Conservation (phyloP, 306 rosid genomes). For the Lathyrus oleraceus region DNA sequence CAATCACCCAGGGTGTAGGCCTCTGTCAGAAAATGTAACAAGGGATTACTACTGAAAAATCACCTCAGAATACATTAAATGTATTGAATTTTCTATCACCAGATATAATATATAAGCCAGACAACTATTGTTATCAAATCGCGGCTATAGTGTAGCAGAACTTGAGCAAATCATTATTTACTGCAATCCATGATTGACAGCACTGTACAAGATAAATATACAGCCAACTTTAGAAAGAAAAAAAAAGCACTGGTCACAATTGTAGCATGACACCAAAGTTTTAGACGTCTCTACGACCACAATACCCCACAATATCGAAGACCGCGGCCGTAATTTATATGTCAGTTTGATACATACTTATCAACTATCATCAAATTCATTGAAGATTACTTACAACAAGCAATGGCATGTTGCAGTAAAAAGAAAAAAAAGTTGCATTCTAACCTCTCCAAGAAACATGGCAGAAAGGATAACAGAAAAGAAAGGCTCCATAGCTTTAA, state of each 20-base stretch:
- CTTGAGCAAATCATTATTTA: background rate
- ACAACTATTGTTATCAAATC: background rate
- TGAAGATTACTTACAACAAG: background rate
- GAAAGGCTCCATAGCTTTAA: conserved; percentile 98
- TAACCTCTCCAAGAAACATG: conserved; percentile 93
- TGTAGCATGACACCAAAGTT: background rate
- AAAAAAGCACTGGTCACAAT: background rate
- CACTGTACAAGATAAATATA: background rate
- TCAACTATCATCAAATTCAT: conserved; percentile 4
- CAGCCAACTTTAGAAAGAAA: background rate
- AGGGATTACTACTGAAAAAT: conserved; percentile 18
- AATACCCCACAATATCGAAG: background rate
- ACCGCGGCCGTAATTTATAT: background rate
- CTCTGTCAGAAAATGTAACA: conserved; percentile 44
- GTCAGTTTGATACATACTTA: background rate
- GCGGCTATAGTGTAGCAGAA: background rate
- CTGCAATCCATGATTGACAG: background rate
- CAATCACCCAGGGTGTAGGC: conserved; percentile 84
- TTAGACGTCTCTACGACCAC: background rate
- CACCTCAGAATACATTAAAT: background rate
- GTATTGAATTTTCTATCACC: conserved; percentile 5
- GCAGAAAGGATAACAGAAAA: conserved; percentile 93
- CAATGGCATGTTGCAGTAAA: background rate
- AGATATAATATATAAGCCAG: background rate
- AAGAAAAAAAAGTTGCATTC: conserved; percentile 6